Evolutionary conservation across 768 basidiomycete species (phyloP).

Genomic region (Rhodotorula kratochvilovae): DNA sequence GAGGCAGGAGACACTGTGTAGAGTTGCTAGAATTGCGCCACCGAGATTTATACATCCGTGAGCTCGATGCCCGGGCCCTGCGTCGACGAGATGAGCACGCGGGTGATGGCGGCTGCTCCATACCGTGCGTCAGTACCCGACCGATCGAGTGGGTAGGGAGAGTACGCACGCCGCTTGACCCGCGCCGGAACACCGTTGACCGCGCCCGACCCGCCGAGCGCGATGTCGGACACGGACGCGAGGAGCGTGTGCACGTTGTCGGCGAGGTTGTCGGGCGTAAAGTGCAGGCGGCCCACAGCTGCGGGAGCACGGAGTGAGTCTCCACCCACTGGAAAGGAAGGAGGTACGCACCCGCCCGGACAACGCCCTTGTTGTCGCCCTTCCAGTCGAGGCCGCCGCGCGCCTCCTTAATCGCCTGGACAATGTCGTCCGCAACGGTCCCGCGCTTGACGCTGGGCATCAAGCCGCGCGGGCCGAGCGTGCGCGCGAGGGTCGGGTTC

Average conservation of each 20-base stretch:
- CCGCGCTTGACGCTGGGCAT: conserved; percentile 95
- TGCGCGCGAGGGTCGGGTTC: conserved; percentile 63
- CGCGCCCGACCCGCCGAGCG: conserved; percentile 56
- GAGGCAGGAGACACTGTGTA: too few species aligned
- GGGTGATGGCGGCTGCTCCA: conserved; percentile 65
- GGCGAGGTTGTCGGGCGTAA: conserved; percentile 67
- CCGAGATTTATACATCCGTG: conserved; percentile 61
- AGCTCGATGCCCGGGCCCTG: conserved; percentile 87
- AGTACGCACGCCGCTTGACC: conserved; percentile 55
- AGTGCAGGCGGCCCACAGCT: conserved; percentile 58
- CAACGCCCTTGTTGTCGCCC: conserved; percentile 78
- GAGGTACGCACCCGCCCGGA: conserved; percentile 63
- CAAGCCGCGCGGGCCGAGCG: conserved; percentile 78
- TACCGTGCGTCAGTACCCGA: not conserved
- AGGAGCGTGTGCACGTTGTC: conserved; percentile 76
- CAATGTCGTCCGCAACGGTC: conserved; percentile 85
- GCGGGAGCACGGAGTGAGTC: not conserved
- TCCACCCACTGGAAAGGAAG: not conserved
- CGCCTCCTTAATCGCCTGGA: conserved; percentile 70
- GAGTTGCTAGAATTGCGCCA: too few species aligned
- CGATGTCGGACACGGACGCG: conserved; percentile 43
- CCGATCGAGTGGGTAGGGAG: too few species aligned
- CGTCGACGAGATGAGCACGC: conserved; percentile 75
- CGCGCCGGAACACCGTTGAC: conserved; percentile 54
- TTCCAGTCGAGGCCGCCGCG: conserved; percentile 87